phyloP scores from a whole-genome alignment of 2,329 filamentous ascomycete species.

The Xylariaceae sp. region DNA sequence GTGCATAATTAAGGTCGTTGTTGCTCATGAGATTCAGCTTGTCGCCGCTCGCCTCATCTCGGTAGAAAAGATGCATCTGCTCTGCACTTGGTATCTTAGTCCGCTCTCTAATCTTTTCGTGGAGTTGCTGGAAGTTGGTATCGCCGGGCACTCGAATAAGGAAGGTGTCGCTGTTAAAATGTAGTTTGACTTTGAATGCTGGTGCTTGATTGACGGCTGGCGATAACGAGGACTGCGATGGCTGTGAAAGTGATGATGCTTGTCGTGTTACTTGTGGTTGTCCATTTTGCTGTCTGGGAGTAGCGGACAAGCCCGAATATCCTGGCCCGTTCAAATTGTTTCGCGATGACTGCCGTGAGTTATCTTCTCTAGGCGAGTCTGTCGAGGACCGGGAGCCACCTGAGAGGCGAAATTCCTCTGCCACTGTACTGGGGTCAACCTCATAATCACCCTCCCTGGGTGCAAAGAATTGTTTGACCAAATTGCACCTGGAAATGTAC shows the following conservation, averaged over 20 bases:
- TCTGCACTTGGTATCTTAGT: constrained; percentile 69
- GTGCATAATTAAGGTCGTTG: constrained; percentile 74
- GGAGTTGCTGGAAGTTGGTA: constrained; percentile 73
- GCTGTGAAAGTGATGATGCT: constrained; percentile 48
- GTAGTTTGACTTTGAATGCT: constrained; percentile 90
- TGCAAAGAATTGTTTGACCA: constrained; percentile 88
- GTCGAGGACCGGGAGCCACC: constrained; percentile 66
- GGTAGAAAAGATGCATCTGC: constrained; percentile 78
- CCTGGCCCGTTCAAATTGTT: constrained; percentile 60
- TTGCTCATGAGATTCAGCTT: constrained; percentile 75
- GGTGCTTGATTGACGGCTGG: constrained; percentile 45
- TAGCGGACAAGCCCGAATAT: constrained; percentile 53
- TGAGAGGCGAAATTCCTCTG: constrained; percentile 75
- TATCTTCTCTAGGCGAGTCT: constrained; percentile 57
- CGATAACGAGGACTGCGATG: constrained; percentile 56
- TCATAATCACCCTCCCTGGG: constrained; percentile 91
- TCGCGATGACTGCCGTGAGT: constrained; percentile 64
- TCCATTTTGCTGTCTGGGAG: constrained; percentile 45
- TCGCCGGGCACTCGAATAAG: constrained; percentile 84
- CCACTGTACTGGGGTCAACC: constrained; percentile 67
- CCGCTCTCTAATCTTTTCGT: constrained; percentile 80
- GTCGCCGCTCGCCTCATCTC: constrained; percentile 76
- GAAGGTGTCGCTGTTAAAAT: constrained; percentile 87
- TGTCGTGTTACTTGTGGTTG: constrained; percentile 44
- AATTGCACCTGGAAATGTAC: constrained; percentile 78